Evolutionary conservation across 2,329 filamentous ascomycete species (phyloP), one percentile per base, ranked within the genome.

Genomic region (Fusarium tupiense): DNA sequence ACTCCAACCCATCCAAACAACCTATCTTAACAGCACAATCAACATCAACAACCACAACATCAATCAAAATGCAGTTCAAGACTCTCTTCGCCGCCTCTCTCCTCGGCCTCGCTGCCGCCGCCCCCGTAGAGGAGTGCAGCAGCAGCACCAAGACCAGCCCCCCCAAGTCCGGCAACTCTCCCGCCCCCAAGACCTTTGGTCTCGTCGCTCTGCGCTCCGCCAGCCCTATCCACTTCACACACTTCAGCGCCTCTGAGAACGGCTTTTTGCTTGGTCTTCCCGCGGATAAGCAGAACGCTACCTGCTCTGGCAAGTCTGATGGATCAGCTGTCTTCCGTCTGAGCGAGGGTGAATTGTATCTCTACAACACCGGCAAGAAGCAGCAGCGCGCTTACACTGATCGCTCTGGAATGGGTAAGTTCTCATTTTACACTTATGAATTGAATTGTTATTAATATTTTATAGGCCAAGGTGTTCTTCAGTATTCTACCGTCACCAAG

Each of bases 331-430:
- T 84, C 37, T 90, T 91, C 81, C 82, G 82, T 35, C n/a, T 76
- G 74, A 63, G 41, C 29, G 82, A 87, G 46, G 82, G 82, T 47
- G 82, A 82, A 37, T 82, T 90, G 22, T 85, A 79, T 78, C 84
- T 91, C 29, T 90, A 84, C 72, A 74, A 83, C 40, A 74, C 76
- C 24, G 82, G 80, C 9, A 82, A 78, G 41, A 80, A 82, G 20
- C 62, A 66, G 20, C 89, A 91, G 83, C 80, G 86, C 75, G 66
- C 89, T 63, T 91, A 79, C 71, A 86, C 85, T 41, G 89, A 91
- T 80, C 87, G 86, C 49, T 90, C 88, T 33, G 89, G 88, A 76
- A 90, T 90, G 88, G 89, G 87, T 86, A 85, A 47, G 85, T 73
- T 17, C 16, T 17, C 4, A 6, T 13, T 3, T 16, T 0, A 11